Base-by-base conservation (phyloP, 805 yeast genomes). In the Starmerella floris region DNA sequence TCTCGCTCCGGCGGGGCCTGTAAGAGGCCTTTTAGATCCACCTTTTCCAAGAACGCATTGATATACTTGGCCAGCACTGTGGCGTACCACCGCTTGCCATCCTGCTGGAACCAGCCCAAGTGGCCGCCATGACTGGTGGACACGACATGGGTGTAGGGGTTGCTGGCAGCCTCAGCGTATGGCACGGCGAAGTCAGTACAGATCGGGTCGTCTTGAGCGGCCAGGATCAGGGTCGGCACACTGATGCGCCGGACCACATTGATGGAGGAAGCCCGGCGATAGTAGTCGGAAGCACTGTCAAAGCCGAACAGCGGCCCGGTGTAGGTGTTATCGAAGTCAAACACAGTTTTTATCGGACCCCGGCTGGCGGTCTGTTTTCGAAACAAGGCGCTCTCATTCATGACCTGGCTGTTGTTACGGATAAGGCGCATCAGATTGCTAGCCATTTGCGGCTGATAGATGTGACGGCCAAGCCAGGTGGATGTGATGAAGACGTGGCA, bases 51-150 rank as follows among this genome's bases (percentile, higher is more conserved):
- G 40, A 66, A 57, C 4, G 61, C 56, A 25, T 52, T 49, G 45
- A 72, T 56, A 49, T 70, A 66, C 43, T 63, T 61, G 22, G 73
- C 59, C 33, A 76, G 46, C 22, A 78, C 79, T 6, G 64, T 62
- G 3, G 73, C 61, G 50, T 69, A 74, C 94, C 94, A 83, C 52
- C 84, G 72, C 33, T 10, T 19, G 22, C 80, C 79, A 22, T 68
- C 62, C 37, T 66, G 61, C 49, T 70, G 66, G 47, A 75, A 83
- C 79, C 79, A 83, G n/a, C 83, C 91, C 41, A 83, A 67, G 60
- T 83, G 94, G 1, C 94, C 93, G 5, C 94, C 94, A 40, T 72
- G 65, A 33, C 70, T 67, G 5, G 87, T 78, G 45, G 75, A 70
- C 4, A 76, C 65, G 53, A 78, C 51, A 35, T 71, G 61, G 27